Conservation (phyloP, 768 basidiomycete species). For the Suillus subaureus region DNA sequence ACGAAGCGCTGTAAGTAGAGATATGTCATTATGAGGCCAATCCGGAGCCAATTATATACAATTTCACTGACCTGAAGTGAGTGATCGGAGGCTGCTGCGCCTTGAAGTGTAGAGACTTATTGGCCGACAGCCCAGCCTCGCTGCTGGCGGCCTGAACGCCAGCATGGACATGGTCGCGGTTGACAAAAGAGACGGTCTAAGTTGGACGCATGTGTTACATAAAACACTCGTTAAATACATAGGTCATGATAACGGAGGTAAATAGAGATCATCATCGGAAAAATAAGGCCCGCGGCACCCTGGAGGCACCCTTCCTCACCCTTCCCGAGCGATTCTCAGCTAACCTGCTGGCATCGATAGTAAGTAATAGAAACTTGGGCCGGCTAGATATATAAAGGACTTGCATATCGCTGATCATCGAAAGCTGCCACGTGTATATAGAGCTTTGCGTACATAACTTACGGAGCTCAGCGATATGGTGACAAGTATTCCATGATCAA, state of each 20-base stretch:
- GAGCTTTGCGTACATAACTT: not conserved
- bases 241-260: constrained; percentile 5
- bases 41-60: not conserved
- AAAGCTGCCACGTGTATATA: constrained; percentile 2
- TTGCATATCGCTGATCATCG: not conserved
- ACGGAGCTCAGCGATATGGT: not conserved
- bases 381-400: not conserved
- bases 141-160: constrained; percentile 32
- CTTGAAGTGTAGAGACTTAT: constrained; percentile 16
- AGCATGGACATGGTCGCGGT: constrained; percentile 32
- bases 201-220: constrained; percentile 24
- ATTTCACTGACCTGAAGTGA: constrained; percentile 25
- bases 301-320: not conserved
- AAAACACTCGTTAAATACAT: constrained; percentile 19
- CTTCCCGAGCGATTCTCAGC: not conserved
- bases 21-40: not conserved
- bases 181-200: constrained; percentile 22
- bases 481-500: not conserved
- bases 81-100: constrained; percentile 20
- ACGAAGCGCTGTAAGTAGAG: constrained; percentile 24
- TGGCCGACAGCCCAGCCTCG: constrained; percentile 25
- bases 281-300: constrained; percentile 2
- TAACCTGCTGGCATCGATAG: not conserved
- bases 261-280: constrained; percentile 8
- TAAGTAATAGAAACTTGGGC: not conserved